Evolutionary conservation across 2,329 filamentous ascomycete genomes (phyloP).

Genomic region (Apiospora saccharicola): DNA sequence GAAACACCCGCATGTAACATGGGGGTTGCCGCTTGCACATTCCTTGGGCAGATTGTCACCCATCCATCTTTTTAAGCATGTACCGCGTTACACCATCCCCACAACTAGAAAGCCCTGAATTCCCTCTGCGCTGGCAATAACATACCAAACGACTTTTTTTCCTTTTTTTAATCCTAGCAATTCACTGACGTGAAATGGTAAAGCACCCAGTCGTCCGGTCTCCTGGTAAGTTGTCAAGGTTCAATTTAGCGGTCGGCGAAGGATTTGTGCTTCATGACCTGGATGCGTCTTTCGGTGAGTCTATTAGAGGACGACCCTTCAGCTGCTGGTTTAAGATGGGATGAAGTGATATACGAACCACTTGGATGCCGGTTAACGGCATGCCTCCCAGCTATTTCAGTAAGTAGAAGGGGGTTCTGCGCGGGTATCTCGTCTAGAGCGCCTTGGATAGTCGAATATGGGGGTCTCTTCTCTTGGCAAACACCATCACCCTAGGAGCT

Average conservation of each 20-base stretch:
- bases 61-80: not conserved
- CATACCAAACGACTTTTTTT: not conserved
- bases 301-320: constrained; percentile 1
- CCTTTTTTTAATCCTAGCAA: not conserved
- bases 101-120: not conserved
- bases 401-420: not conserved
- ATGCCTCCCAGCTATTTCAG: not conserved
- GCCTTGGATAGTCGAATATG: not conserved
- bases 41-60: not conserved
- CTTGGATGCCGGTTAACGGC: not conserved
- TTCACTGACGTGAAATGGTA: not conserved
- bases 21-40: not conserved
- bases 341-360: not conserved
- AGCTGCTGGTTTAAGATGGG: not conserved
- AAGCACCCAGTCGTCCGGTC: not conserved
- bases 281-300: constrained; percentile 5
- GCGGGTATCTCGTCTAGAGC: not conserved
- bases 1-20: not conserved
- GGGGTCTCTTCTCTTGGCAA: constrained; percentile 1
- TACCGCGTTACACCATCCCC: not conserved
- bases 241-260: constrained; percentile 7
- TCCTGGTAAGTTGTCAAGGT: constrained; percentile 1
- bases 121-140: not conserved
- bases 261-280: not conserved
- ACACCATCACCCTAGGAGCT: not conserved